These are phyloP conservation scores for Irpex sp. DNA, from an alignment of 1,284 basidiomycete species.

Conservation along the genomic window DNA sequence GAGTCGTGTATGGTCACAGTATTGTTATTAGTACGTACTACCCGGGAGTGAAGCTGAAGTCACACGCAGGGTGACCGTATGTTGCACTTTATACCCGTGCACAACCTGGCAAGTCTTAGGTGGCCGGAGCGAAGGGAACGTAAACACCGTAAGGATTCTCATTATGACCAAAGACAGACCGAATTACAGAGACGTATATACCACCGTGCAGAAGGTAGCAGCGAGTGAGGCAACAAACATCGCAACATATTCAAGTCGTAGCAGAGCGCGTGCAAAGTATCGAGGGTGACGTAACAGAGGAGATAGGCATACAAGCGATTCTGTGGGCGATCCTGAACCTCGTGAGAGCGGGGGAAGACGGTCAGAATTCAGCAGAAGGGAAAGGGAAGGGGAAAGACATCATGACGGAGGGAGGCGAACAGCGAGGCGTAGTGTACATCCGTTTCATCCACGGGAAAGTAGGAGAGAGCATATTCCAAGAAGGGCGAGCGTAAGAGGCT, in stretches of 20 bases:
- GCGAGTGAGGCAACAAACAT: neutral
- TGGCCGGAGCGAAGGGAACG: neutral
- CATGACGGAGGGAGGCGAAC: neutral
- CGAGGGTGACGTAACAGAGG: neutral
- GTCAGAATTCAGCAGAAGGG: neutral
- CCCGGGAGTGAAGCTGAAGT: too few relatives aligned
- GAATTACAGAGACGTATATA: neutral
- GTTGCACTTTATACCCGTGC: too few relatives aligned
- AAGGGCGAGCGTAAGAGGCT: neutral
- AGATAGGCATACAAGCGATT: neutral
- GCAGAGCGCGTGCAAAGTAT: neutral
- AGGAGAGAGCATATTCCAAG: neutral
- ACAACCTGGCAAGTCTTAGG: too few relatives aligned
- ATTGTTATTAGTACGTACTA: too few relatives aligned
- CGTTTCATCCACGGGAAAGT: constrained; percentile 1
- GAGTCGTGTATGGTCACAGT: too few relatives aligned
- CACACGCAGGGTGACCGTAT: too few relatives aligned
- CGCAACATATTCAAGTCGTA: neutral
- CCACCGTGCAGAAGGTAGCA: neutral
- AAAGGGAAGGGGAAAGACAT: neutral
- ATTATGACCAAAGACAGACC: neutral
- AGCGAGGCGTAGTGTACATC: constrained; percentile 4
- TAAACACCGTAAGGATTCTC: neutral
- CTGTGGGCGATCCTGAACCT: neutral
- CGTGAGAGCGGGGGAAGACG: neutral